phyloP scores from a whole-genome alignment of 192 early-diverging fungal genomes.

The Umbelopsis sp. region DNA sequence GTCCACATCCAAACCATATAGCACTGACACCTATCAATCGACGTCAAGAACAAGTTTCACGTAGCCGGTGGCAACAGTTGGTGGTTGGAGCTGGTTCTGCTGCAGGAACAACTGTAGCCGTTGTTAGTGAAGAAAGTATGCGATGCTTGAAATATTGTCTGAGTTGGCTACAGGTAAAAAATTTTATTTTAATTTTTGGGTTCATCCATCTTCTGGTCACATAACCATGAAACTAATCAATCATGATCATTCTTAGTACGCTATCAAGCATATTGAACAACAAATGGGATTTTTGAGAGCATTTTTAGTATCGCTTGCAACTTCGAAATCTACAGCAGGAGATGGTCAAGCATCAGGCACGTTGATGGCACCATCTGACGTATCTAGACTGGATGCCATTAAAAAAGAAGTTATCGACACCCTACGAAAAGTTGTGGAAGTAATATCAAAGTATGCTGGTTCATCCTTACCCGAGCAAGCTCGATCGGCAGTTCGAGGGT shows the following conservation, averaged over 20 bases:
- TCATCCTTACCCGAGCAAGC: constrained; percentile 83
- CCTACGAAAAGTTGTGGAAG: constrained; percentile 82
- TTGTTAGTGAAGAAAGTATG: constrained; percentile 88
- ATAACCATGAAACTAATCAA: not conserved
- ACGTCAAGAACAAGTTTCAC: constrained; percentile 27
- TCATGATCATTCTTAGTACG: constrained; percentile 55
- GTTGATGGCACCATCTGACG: constrained; percentile 31
- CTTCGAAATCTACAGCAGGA: not conserved
- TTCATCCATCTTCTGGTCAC: too few species aligned
- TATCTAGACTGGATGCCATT: constrained; percentile 51
- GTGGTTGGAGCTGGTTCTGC: constrained; percentile 62
- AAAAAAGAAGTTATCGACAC: constrained; percentile 86
- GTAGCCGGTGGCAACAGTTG: constrained; percentile 60
- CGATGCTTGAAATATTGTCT: constrained; percentile 87
- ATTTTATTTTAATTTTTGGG: not conserved
- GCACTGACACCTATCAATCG: constrained; percentile 24
- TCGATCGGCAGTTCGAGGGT: constrained; percentile 72
- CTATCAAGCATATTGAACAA: constrained; percentile 69
- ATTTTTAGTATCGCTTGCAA: constrained; percentile 53
- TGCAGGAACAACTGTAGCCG: constrained; percentile 70
- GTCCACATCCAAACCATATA: constrained; percentile 26
- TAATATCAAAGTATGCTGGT: constrained; percentile 86
- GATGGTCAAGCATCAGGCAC: not conserved
- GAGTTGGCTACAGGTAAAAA: constrained; percentile 71
- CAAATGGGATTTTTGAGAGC: constrained; percentile 65